A percentile compares a stretch with the other conserved stretches of the same genome.
phyloP scores from a whole-genome alignment of 192 early-diverging fungal genomes.

The Funneliformis mosseae region DNA sequence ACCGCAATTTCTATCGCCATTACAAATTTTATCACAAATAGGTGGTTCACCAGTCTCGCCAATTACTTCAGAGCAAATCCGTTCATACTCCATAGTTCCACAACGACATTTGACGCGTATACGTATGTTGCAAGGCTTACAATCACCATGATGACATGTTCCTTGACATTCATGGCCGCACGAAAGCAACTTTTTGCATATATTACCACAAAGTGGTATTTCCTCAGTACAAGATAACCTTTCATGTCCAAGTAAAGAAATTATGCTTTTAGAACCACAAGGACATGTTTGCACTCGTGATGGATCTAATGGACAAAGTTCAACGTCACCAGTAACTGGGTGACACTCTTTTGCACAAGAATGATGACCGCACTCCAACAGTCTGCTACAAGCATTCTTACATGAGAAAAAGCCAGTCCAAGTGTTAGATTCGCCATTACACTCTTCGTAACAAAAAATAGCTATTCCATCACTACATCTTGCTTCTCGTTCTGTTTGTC shows the following conservation, averaged over 20 bases:
- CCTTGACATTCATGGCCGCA: conserved; percentile 66
- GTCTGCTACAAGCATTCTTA: conserved; percentile 49
- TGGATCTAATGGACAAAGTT: conserved; percentile 58
- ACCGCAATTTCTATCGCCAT: conserved; percentile 64
- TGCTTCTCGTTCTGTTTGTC: conserved; percentile 54
- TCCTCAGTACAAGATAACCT: conserved; percentile 54
- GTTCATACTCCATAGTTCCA: conserved; percentile 51
- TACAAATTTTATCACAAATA: conserved; percentile 65
- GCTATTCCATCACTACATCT: conserved; percentile 62
- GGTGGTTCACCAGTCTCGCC: conserved; percentile 50
- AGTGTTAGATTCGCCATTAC: conserved; percentile 25
- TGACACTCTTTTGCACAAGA: conserved; percentile 57
- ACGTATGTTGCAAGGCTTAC: conserved; percentile 58
- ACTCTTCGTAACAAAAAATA: conserved; percentile 37
- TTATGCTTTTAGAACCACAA: conserved; percentile 49
- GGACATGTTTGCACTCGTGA: conserved; percentile 51
- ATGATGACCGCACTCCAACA: conserved; percentile 56
- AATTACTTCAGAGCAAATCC: conserved; percentile 49
- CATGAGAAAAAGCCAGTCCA: conserved; percentile 58
- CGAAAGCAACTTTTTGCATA: conserved; percentile 59
- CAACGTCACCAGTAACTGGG: conserved; percentile 42
- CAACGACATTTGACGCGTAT: conserved; percentile 68
- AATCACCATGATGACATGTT: conserved; percentile 65
- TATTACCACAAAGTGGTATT: conserved; percentile 61
- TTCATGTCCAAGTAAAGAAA: conserved; percentile 36